phyloP scores from a whole-genome alignment of 805 yeast species.

The Yamadazyma laniorum region DNA sequence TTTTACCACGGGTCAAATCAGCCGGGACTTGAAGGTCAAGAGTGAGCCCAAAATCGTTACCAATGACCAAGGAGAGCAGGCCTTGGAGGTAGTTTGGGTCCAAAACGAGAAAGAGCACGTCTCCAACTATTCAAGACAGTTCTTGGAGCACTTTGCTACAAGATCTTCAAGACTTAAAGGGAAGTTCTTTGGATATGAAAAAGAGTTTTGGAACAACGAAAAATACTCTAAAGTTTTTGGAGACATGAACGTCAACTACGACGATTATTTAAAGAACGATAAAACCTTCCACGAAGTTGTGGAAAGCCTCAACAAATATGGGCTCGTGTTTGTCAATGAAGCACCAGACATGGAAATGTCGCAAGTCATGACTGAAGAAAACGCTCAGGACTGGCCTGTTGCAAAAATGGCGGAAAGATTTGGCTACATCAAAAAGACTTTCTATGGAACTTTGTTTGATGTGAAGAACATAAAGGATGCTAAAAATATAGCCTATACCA shows the following conservation, averaged over 20 bases:
- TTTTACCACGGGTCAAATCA: constrained; percentile 57
- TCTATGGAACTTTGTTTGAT: constrained; percentile 71
- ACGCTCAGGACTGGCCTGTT: constrained; percentile 43
- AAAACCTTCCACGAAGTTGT: constrained; percentile 40
- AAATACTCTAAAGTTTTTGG: constrained; percentile 22
- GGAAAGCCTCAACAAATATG: constrained; percentile 50
- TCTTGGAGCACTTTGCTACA: constrained; percentile 45
- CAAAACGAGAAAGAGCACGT: constrained; percentile 21
- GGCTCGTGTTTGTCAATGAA: constrained; percentile 53
- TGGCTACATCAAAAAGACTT: constrained; percentile 69
- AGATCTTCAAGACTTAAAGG: constrained; percentile 32
- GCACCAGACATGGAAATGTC: constrained; percentile 43
- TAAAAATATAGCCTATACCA: constrained; percentile 68
- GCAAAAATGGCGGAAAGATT: constrained; percentile 45
- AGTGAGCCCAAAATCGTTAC: constrained; percentile 33
- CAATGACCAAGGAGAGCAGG: constrained; percentile 18
- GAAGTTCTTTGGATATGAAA: constrained; percentile 33
- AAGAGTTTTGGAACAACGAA: constrained; percentile 38
- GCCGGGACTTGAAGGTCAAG: constrained; percentile 34
- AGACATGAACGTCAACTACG: constrained; percentile 29
- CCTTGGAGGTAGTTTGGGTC: constrained; percentile 42
- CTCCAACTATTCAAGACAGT: constrained; percentile 43
- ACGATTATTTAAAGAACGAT: constrained; percentile 35
- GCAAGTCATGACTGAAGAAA: constrained; percentile 34
- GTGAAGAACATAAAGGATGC: constrained; percentile 52